Percentiles rank a stretch among this genome's conserved stretches.
Conservation (phyloP, 176 grass and related monocot species). For the Poa annua region DNA sequence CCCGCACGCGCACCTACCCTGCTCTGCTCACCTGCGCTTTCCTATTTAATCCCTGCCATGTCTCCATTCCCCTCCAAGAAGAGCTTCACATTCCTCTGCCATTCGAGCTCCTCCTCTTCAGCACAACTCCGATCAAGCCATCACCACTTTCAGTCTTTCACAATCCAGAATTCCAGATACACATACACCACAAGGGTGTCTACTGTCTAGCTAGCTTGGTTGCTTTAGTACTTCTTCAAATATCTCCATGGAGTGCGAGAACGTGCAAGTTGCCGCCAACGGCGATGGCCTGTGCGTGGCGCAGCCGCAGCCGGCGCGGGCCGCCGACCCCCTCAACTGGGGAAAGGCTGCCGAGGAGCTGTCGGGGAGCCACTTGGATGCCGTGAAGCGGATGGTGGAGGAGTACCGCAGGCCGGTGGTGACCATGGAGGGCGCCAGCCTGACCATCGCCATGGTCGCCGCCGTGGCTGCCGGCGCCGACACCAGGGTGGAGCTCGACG, state of each 20-base stretch:
- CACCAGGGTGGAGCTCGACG: constrained; percentile 64
- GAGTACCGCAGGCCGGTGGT: constrained; percentile 59
- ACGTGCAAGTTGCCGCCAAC: constrained; percentile 22
- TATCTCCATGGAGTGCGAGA: constrained; percentile 43
- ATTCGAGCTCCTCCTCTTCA: background rate
- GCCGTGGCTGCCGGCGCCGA: constrained; percentile 56
- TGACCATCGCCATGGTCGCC: constrained; percentile 77
- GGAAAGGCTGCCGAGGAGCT: constrained; percentile 54
- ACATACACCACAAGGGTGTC: background rate
- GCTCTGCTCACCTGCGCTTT: background rate
- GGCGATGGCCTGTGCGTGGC: constrained; percentile 44
- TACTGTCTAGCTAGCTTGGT: background rate
- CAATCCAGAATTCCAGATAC: background rate
- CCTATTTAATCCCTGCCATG: constrained; percentile 58
- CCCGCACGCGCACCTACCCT: constrained; percentile 2
- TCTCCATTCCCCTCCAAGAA: constrained; percentile 45
- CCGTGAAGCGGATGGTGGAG: constrained; percentile 74
- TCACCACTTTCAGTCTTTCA: background rate
- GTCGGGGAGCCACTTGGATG: constrained; percentile 61
- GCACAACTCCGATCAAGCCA: background rate
- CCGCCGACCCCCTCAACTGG: constrained; percentile 75
- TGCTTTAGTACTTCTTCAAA: background rate
- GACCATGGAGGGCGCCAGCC: constrained; percentile 69
- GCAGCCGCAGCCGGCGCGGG: background rate
- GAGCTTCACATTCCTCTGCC: background rate